phyloP scores from a whole-genome alignment of 441 rosid species.

The Eutrema salsugineum region DNA sequence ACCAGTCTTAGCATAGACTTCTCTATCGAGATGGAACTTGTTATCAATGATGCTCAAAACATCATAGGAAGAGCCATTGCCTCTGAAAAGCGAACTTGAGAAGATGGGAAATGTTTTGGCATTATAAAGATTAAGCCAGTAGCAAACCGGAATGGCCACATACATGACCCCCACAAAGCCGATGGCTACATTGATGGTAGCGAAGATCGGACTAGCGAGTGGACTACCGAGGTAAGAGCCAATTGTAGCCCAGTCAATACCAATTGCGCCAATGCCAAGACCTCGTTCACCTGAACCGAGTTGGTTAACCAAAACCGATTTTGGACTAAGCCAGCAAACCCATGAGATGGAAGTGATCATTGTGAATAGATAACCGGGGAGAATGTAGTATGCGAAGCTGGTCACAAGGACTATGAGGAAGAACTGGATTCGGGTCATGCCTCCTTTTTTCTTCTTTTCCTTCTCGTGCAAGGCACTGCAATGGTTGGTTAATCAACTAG shows the following conservation, averaged over 20 bases:
- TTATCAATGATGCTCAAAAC: constrained; percentile 45
- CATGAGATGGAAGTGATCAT: constrained; percentile 53
- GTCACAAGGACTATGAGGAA: constrained; percentile 45
- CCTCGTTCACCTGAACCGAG: constrained; percentile 63
- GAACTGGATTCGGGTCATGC: constrained; percentile 45
- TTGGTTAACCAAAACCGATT: constrained; percentile 53
- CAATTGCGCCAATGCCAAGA: constrained; percentile 59
- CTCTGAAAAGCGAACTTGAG: constrained; percentile 36
- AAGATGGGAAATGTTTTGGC: constrained; percentile 61
- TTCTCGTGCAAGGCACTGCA: constrained; percentile 64
- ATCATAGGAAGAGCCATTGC: constrained; percentile 45
- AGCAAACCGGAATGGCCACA: constrained; percentile 45
- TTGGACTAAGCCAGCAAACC: constrained; percentile 65
- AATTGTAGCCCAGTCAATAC: constrained; percentile 62
- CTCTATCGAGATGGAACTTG: constrained; percentile 52
- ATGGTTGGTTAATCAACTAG: neutral
- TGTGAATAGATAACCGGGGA: constrained; percentile 53
- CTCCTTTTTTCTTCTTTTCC: constrained; percentile 42
- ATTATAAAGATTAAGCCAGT: constrained; percentile 50
- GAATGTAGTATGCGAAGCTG: constrained; percentile 56
- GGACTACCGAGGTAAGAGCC: constrained; percentile 64
- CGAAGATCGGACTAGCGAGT: constrained; percentile 74
- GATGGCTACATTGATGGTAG: constrained; percentile 53
- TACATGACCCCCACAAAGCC: constrained; percentile 59
- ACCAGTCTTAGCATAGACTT: constrained; percentile 45